Evolutionary conservation across 164 flowering plant genomes (phyloP), one percentile per base, ranked within the genome.

Genomic region (Taxillus chinensis): DNA sequence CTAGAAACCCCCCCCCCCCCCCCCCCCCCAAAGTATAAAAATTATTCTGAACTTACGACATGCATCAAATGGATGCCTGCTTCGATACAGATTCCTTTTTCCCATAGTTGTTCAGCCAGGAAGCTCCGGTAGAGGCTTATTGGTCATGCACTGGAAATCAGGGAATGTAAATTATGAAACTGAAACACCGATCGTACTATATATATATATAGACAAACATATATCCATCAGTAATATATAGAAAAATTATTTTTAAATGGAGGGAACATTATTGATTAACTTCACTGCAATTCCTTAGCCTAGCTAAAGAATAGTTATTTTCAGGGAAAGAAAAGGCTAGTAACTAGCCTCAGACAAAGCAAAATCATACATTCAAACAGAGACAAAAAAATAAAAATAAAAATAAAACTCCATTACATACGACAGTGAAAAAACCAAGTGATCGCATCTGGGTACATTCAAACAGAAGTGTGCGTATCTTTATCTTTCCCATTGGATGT

Each of bases 41-140:
- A 46, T 10, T 46, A 7, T 49, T 48, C 6, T 55, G 56, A 46
- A 61, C 80, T 80, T 72, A 82, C 84, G 77, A 40, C 41, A 54
- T 61, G 55, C 64, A 63, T 73, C 64, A 58, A 84, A 65, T 9
- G 82, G 86, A 68, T 82, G 77, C 62, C 37, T 68, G 64, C 64
- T 40, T 58, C 55, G 67, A 62, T 73, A 62, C 37, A 74, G 60
- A 61, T 27, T 60, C 68, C 69, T 71, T 61, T 62, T 78, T 37
- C 16, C 51, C 68, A 65, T 74, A 54, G 61, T 68, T 17, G 42
- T 43, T 53, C 61, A 60, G 56, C 48, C 48, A 69, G 43, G 43
- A 41, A 65, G 45, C 45, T 38, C 45, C 50, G 39, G 3, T 37
- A n/a, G n/a, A n/a, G n/a, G n/a, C n/a, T n/a, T n/a, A n/a, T n/a